Evolutionary conservation across 2,329 filamentous ascomycete genomes (phyloP).

Genomic region (Cryphonectria nitschkei): DNA sequence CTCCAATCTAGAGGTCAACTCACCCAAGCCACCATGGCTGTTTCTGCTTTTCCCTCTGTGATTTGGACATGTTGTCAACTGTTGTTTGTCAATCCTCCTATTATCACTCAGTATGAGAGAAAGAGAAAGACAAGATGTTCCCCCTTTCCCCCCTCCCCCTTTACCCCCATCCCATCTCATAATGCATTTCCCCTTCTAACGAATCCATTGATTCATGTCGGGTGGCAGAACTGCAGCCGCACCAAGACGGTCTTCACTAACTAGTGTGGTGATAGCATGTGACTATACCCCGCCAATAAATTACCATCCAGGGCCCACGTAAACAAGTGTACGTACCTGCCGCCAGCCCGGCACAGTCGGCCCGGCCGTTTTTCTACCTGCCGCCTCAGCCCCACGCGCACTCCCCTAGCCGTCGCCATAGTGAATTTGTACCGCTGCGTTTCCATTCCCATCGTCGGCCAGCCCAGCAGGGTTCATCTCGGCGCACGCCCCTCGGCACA

Average conservation of each 20-base stretch:
- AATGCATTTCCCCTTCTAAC: neutral
- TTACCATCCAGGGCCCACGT: neutral
- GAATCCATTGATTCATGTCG: neutral
- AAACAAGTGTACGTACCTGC: neutral
- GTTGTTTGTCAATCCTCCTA: neutral
- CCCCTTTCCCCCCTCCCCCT: no score
- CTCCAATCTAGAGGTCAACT: slow-evolving; percentile 23
- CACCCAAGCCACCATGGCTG: slow-evolving; percentile 52
- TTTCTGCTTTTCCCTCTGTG: slow-evolving; percentile 36
- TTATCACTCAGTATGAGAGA: neutral
- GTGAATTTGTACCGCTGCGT: neutral
- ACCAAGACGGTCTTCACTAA: no score
- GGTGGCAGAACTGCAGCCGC: slow-evolving; percentile 6
- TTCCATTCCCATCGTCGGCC: neutral
- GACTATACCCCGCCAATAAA: neutral
- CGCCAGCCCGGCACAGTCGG: neutral
- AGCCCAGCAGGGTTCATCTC: neutral
- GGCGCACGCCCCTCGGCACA: slow-evolving; percentile 9
- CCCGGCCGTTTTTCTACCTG: slow-evolving; percentile 24
- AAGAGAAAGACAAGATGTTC: neutral
- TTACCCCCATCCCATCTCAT: neutral
- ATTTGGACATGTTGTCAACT: slow-evolving; percentile 16
- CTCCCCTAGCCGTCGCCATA: neutral
- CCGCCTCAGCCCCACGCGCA: slow-evolving; percentile 15
- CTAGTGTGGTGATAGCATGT: neutral